Conservation (phyloP, 2,329 filamentous ascomycete species). For the Xylariaceae sp. region DNA sequence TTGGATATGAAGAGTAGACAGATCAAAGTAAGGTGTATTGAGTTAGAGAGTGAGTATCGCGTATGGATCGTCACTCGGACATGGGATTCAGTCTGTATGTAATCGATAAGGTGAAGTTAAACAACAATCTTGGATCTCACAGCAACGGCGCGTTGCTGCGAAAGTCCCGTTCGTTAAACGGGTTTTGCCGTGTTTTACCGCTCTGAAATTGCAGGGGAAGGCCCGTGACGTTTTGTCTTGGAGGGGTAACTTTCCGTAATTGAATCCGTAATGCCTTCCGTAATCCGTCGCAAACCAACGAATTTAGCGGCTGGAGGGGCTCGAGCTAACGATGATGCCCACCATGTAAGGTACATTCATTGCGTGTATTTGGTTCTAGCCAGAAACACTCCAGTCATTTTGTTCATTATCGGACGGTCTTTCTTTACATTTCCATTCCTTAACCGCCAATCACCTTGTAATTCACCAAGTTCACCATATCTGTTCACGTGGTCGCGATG, state of each 20-base stretch:
- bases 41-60: neutral
- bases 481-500: slow-evolving; percentile 36
- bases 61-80: no score
- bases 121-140: neutral
- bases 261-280: no score
- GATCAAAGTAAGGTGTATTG: neutral
- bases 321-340: no score
- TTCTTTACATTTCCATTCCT: neutral
- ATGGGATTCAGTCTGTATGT: neutral
- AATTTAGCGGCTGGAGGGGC: no score
- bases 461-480: neutral
- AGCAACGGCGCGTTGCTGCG: neutral
- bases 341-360: no score
- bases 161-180: neutral
- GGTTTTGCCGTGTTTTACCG: neutral
- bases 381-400: no score
- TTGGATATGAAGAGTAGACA: neutral
- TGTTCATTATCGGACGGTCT: no score
- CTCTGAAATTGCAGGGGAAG: neutral
- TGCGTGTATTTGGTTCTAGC: no score
- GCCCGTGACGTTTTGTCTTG: no score
- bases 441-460: neutral
- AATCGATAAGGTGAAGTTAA: neutral
- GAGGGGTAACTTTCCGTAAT: no score
- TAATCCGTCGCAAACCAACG: no score